phyloP scores from a whole-genome alignment of 2,329 filamentous ascomycete species.

The Cylindrodendrum hubeiense region DNA sequence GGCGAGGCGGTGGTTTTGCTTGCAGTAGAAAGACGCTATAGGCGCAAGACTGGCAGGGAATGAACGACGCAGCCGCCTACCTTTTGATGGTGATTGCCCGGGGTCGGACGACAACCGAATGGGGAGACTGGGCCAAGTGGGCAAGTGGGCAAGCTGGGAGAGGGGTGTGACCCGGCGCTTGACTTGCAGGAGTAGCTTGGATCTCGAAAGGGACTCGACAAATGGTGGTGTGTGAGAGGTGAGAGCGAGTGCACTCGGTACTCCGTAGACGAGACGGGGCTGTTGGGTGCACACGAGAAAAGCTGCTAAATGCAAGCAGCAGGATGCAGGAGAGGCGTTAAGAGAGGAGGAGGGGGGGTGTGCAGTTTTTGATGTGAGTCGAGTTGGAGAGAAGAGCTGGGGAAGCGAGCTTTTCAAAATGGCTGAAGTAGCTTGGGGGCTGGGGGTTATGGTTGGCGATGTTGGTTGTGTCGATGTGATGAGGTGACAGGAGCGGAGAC shows the following conservation, averaged over 20 bases:
- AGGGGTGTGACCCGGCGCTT: conserved; percentile 50
- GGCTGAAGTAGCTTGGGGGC: conserved; percentile 30
- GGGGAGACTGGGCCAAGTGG: conserved; percentile 40
- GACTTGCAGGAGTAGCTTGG: conserved; percentile 47
- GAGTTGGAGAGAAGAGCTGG: conserved; percentile 4
- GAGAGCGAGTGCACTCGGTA: conserved; percentile 35
- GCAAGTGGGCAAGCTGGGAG: conserved; percentile 41
- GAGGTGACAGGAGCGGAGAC: conserved; percentile 36
- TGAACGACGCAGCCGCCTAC: conserved; percentile 42
- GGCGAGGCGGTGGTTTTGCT: conserved; percentile 44
- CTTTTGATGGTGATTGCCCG: conserved; percentile 41
- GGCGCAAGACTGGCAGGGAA: conserved; percentile 36
- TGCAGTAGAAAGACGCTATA: conserved; percentile 35
- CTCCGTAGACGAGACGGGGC: conserved; percentile 23
- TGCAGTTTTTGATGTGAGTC: conserved; percentile 16
- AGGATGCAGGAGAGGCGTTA: conserved; percentile 28
- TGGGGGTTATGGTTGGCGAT: conserved; percentile 34
- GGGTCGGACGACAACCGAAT: conserved; percentile 43
- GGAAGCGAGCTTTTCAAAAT: conserved; percentile 8
- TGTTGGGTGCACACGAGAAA: conserved; percentile 15
- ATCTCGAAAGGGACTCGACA: conserved; percentile 32
- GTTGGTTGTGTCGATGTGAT: conserved; percentile 42
- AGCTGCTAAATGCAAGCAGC: conserved; percentile 16
- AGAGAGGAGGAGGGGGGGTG: conserved; percentile 24
- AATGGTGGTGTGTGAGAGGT: conserved; percentile 25